A percentile compares a stretch with the other conserved stretches of the same genome.
phyloP scores from a whole-genome alignment of 352 stramenopile species.

The Phytophthora sojae region DNA sequence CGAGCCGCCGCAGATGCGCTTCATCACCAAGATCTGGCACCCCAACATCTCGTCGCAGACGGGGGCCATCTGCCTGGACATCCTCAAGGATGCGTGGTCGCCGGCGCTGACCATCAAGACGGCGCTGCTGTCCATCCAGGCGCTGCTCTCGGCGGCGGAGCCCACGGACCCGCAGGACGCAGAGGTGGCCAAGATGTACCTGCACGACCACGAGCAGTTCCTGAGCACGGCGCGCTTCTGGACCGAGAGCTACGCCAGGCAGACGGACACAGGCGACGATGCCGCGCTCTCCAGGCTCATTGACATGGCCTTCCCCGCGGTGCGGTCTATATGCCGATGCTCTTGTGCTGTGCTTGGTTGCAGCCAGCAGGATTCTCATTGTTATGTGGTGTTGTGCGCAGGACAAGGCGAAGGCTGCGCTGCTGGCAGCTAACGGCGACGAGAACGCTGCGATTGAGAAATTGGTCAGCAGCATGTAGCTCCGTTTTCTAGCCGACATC shows the following conservation, averaged over 20 bases:
- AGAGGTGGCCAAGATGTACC: conserved; percentile 97
- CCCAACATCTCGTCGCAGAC: conserved; percentile 98
- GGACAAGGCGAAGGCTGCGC: conserved; percentile 75
- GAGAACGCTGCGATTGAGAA: conserved; percentile 91
- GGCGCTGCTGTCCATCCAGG: conserved; percentile 95
- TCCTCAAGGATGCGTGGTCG: conserved; percentile 98
- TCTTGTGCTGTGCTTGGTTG: neutral
- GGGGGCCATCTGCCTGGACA: conserved; percentile 97
- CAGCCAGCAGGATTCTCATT: neutral
- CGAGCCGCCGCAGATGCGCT: conserved; percentile 95
- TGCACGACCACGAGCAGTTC: conserved; percentile 93
- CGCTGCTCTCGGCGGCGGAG: conserved; percentile 95
- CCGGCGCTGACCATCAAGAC: conserved; percentile 98
- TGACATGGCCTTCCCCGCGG: conserved; percentile 89
- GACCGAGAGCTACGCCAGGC: conserved; percentile 95
- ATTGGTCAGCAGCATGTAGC: conserved; percentile 74
- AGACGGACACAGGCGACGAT: conserved; percentile 56
- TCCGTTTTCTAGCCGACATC: neutral
- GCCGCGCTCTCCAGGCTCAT: conserved; percentile 75
- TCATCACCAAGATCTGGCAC: conserved; percentile 97
- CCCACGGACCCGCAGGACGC: conserved; percentile 94
- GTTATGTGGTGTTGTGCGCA: conserved; percentile 21
- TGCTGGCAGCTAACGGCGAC: conserved; percentile 76
- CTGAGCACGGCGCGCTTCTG: conserved; percentile 95
- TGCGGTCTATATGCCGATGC: conserved; percentile 27